These are phyloP conservation scores for Populus pruinosa DNA, from an alignment of 345 rosid species.

Conservation along the genomic window DNA sequence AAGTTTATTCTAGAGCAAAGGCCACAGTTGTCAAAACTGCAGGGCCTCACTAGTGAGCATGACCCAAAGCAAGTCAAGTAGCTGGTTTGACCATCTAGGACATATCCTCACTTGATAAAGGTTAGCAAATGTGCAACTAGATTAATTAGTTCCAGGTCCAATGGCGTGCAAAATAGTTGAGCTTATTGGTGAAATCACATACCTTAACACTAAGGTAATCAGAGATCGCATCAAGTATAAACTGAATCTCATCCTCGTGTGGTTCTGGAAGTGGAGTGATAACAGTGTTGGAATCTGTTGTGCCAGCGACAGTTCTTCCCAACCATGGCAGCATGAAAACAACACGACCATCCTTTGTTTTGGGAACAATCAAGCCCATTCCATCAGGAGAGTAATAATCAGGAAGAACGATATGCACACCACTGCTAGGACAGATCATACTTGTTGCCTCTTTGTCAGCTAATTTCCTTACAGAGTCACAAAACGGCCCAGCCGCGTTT, in stretches of 20 bases:
- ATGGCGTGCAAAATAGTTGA: neutral
- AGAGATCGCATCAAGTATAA: conserved; percentile 89
- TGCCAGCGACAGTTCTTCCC: conserved; percentile 96
- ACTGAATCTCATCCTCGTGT: conserved; percentile 95
- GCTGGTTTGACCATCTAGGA: no score
- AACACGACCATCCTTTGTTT: conserved; percentile 98
- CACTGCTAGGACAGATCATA: conserved; percentile 96
- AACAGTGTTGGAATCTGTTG: conserved; percentile 82
- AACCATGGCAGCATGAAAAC: conserved; percentile 97
- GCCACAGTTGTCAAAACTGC: no score
- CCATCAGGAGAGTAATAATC: conserved; percentile 99
- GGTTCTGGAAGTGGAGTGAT: conserved; percentile 92
- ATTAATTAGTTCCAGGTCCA: neutral
- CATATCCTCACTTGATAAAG: no score
- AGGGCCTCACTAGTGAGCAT: no score
- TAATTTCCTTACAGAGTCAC: conserved; percentile 87
- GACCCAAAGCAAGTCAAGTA: no score
- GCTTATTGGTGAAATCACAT: neutral
- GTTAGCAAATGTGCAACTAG: no score
- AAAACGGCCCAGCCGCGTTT: conserved; percentile 95
- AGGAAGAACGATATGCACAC: conserved; percentile 89
- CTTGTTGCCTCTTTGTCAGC: conserved; percentile 56
- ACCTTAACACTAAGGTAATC: conserved; percentile 92
- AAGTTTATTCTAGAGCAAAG: no score
- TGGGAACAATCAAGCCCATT: conserved; percentile 98